A percentile compares a stretch with the other conserved stretches of the same genome.
Conservation (phyloP, 2,329 filamentous ascomycete genomes). For the Paramyrothecium sp. region DNA sequence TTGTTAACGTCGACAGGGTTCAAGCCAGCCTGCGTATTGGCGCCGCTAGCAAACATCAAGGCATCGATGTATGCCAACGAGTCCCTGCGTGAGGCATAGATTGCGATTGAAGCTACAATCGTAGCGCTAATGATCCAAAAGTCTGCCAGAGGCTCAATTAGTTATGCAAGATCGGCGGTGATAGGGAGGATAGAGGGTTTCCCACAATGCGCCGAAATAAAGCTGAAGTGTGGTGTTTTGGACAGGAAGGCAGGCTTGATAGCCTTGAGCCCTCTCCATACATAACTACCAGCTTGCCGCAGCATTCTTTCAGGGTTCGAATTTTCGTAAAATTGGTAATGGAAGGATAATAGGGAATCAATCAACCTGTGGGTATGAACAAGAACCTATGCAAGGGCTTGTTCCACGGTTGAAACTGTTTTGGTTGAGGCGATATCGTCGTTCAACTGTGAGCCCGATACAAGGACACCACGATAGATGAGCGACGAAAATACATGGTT, state of each 20-base stretch:
- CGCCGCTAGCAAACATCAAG: slow-evolving; percentile 81
- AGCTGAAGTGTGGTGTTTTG: slow-evolving; percentile 71
- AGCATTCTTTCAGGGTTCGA: too few species aligned
- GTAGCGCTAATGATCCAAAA: slow-evolving; percentile 75
- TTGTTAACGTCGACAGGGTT: slow-evolving; percentile 74
- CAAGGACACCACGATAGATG: slow-evolving; percentile 3
- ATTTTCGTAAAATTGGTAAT: not conserved
- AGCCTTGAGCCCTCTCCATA: slow-evolving; percentile 44
- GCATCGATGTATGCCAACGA: slow-evolving; percentile 79
- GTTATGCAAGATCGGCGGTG: slow-evolving; percentile 8
- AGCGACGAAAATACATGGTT: slow-evolving; percentile 7
- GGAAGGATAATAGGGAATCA: not conserved
- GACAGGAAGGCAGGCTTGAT: slow-evolving; percentile 57
- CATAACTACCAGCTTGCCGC: not conserved
- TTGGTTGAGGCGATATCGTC: not conserved
- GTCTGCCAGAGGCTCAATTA: slow-evolving; percentile 47
- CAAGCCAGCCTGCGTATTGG: slow-evolving; percentile 88
- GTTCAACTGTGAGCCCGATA: slow-evolving; percentile 5
- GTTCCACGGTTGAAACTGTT: too few species aligned
- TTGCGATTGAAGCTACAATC: slow-evolving; percentile 72
- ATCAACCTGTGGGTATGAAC: too few species aligned
- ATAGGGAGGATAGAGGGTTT: slow-evolving; percentile 12
- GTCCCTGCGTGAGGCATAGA: slow-evolving; percentile 61
- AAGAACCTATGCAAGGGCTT: too few species aligned
- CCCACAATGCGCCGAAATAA: slow-evolving; percentile 78